Evolutionary conservation across 495 filamentous ascomycete genomes (phyloP).

Genomic region (Lichina pygmaea): DNA sequence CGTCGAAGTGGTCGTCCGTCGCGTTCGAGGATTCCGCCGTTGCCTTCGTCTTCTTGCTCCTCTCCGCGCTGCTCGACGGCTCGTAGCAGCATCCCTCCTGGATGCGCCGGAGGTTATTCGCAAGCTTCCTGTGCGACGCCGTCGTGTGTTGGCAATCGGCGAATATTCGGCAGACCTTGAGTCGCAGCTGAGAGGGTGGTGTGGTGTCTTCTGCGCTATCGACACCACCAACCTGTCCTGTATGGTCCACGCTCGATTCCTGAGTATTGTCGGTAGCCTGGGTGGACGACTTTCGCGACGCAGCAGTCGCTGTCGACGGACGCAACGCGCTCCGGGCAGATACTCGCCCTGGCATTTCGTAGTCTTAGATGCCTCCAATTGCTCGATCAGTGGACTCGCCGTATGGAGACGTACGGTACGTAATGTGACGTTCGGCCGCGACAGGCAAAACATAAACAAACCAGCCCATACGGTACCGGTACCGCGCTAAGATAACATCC

Average conservation of each 20-base stretch:
- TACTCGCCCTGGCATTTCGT: no score
- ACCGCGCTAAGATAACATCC: conserved; percentile 1
- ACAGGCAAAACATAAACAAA: conserved; percentile 1
- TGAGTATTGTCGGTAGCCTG: not conserved
- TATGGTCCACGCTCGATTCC: not conserved
- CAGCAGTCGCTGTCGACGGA: conserved; percentile 1
- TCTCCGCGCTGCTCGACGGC: conserved; percentile 21
- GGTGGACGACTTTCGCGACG: conserved; percentile 12
- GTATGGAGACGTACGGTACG: no score
- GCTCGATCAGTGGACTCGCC: conserved; percentile 9
- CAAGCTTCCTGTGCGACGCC: conserved; percentile 69
- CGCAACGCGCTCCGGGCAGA: no score
- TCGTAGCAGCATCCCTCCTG: conserved; percentile 78
- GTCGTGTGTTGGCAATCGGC: conserved; percentile 68
- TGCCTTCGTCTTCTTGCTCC: conserved; percentile 16
- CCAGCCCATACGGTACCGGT: not conserved
- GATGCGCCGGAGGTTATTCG: conserved; percentile 58
- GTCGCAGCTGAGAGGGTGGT: conserved; percentile 39
- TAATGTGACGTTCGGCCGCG: no score
- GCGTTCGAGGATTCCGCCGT: conserved; percentile 13
- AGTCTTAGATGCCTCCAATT: not conserved
- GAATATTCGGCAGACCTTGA: conserved; percentile 55
- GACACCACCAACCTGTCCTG: not conserved
- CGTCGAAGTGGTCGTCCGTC: conserved; percentile 30
- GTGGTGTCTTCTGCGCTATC: conserved; percentile 24